Evolutionary conservation across 352 stramenopile genomes (phyloP).

Genomic region (Elongisporangium anandrum): DNA sequence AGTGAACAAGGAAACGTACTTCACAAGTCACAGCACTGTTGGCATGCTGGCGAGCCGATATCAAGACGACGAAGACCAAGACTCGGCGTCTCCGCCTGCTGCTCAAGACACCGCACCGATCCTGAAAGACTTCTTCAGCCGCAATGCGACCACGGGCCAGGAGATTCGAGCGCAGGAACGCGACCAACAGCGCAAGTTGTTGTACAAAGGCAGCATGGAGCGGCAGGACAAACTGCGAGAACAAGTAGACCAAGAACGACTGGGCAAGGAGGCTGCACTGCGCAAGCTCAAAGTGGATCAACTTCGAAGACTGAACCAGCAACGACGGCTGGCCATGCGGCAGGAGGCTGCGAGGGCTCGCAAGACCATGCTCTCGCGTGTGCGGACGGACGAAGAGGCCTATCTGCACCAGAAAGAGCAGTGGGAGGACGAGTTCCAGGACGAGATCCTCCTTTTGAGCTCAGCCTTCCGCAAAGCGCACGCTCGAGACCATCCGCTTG

Average conservation of each 20-base stretch:
- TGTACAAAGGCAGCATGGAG: conserved; percentile 38
- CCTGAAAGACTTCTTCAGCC: conserved; percentile 61
- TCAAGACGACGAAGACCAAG: conserved; percentile 4
- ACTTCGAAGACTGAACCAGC: conserved; percentile 29
- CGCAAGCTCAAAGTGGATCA: conserved; percentile 27
- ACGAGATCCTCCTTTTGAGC: conserved; percentile 41
- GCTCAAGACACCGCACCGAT: conserved; percentile 29
- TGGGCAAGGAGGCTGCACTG: conserved; percentile 11
- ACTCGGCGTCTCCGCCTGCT: neutral
- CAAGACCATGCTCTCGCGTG: conserved; percentile 14
- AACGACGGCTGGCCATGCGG: conserved; percentile 29
- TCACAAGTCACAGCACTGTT: neutral
- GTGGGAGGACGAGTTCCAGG: conserved; percentile 49
- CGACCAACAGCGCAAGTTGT: conserved; percentile 26
- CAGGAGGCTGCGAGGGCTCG: conserved; percentile 27
- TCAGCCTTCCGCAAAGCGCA: conserved; percentile 37
- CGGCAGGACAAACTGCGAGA: conserved; percentile 40
- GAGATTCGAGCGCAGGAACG: conserved; percentile 35
- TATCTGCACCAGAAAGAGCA: conserved; percentile 31
- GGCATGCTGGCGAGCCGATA: neutral
- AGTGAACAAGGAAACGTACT: neutral
- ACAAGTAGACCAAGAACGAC: conserved; percentile 19
- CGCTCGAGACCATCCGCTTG: conserved; percentile 7
- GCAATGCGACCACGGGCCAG: conserved; percentile 26
- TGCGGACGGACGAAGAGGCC: conserved; percentile 11